Evolutionary conservation across 352 stramenopile species (phyloP).

Genomic region (Phytophthora chlamydospora): DNA sequence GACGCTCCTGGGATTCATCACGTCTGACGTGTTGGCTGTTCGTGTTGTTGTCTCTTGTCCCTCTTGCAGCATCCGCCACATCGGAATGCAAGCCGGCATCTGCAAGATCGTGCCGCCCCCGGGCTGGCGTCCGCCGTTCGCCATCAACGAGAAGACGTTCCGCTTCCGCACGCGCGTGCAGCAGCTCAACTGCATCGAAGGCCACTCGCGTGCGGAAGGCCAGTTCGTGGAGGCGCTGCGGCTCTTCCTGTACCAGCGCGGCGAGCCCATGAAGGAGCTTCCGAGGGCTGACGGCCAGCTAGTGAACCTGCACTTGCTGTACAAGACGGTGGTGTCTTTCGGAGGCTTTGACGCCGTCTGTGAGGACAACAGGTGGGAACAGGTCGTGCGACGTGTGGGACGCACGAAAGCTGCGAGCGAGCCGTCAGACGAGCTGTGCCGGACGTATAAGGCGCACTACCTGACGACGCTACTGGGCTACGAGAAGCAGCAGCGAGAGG

Average conservation of each 20-base stretch:
- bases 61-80: slow-evolving; percentile 77
- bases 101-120: slow-evolving; percentile 98
- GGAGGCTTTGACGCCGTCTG: slow-evolving; percentile 63
- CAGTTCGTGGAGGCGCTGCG: slow-evolving; percentile 83
- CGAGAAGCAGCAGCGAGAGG: slow-evolving; percentile 45
- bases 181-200: slow-evolving; percentile 93
- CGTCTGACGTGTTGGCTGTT: slow-evolving; percentile 5
- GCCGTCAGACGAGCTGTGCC: slow-evolving; percentile 54
- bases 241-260: slow-evolving; percentile 84
- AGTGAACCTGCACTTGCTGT: slow-evolving; percentile 72
- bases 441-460: slow-evolving; percentile 63
- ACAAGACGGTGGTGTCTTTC: slow-evolving; percentile 62
- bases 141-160: slow-evolving; percentile 87
- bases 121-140: slow-evolving; percentile 93
- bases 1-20: not conserved
- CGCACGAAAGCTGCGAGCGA: slow-evolving; percentile 56
- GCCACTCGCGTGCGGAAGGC: slow-evolving; percentile 75
- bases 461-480: slow-evolving; percentile 56
- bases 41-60: slow-evolving; percentile 1
- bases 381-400: slow-evolving; percentile 69
- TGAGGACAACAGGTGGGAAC: slow-evolving; percentile 41
- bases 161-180: slow-evolving; percentile 96
- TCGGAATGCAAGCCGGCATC: slow-evolving; percentile 95
- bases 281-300: slow-evolving; percentile 75
- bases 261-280: slow-evolving; percentile 78